Evolutionary conservation across 2,329 filamentous ascomycete genomes (phyloP).

Genomic region (Penicillium olsonii): DNA sequence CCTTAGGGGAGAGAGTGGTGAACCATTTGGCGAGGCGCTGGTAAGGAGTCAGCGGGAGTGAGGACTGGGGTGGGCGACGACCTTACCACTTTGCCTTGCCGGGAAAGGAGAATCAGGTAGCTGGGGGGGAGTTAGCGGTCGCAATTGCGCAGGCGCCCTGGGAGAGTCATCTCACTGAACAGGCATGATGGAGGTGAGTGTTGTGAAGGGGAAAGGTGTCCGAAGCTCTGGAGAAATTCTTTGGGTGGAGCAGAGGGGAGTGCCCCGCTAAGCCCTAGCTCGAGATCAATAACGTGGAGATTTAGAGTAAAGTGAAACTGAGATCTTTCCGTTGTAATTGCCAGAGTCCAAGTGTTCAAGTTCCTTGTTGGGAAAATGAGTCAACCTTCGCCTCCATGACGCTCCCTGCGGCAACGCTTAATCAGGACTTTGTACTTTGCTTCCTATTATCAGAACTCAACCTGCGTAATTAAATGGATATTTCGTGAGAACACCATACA

Average conservation of each 20-base stretch:
- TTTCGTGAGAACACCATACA: too few relatives aligned
- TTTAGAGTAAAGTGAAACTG: too few relatives aligned
- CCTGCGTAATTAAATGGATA: too few relatives aligned
- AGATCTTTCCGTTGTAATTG: not conserved
- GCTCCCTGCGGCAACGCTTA: too few relatives aligned
- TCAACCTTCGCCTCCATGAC: conserved; percentile 9
- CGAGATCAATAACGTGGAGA: conserved; percentile 8
- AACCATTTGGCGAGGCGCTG: conserved; percentile 99
- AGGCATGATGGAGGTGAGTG: conserved; percentile 31
- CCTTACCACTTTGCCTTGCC: conserved; percentile 98
- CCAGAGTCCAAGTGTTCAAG: not conserved
- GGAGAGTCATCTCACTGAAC: conserved; percentile 36
- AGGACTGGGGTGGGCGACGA: conserved; percentile 44
- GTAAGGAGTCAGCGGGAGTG: conserved; percentile 26
- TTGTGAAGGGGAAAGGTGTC: conserved; percentile 18
- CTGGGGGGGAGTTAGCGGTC: conserved; percentile 39
- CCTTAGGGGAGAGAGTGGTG: conserved; percentile 92
- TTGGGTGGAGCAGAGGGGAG: conserved; percentile 26
- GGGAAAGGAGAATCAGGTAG: conserved; percentile 94
- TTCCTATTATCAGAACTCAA: too few relatives aligned
- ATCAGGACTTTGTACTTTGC: not conserved
- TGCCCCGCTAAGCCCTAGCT: conserved; percentile 29
- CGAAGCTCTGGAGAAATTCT: conserved; percentile 31
- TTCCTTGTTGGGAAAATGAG: conserved; percentile 1
- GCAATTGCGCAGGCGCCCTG: not conserved